A percentile compares a stretch with the other conserved stretches of the same genome.
Conservation (phyloP, 1,284 basidiomycete species). For the Irpex sp. region DNA sequence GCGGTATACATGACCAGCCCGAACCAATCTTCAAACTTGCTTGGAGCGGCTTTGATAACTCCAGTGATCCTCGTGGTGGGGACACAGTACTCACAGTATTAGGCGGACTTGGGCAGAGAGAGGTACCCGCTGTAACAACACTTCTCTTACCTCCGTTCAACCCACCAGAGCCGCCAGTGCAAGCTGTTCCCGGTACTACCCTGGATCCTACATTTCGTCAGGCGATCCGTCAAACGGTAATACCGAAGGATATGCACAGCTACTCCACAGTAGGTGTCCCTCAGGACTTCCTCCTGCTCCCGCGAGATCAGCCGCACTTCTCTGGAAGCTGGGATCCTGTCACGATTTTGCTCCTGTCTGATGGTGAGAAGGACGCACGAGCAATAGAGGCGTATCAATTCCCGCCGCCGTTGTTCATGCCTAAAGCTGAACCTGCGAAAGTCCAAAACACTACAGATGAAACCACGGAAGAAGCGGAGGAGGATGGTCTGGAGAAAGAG, state of each 20-base stretch:
- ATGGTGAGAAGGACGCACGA: slow-evolving; percentile 37
- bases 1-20: slow-evolving; percentile 28
- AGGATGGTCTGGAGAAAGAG: slow-evolving; percentile 32
- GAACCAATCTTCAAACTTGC: slow-evolving; percentile 89
- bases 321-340: slow-evolving; percentile 67
- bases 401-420: slow-evolving; percentile 47
- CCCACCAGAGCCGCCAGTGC: slow-evolving; percentile 51
- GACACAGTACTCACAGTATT: slow-evolving; percentile 75
- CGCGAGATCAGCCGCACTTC: slow-evolving; percentile 72
- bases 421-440: slow-evolving; percentile 5
- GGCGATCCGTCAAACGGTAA: slow-evolving; percentile 64
- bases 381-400: slow-evolving; percentile 50
- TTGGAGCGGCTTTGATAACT: slow-evolving; percentile 77
- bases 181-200: slow-evolving; percentile 31
- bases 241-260: slow-evolving; percentile 52
- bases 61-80: slow-evolving; percentile 58
- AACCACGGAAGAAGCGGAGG: slow-evolving; percentile 2
- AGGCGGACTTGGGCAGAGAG: slow-evolving; percentile 62
- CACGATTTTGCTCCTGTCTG: slow-evolving; percentile 53
- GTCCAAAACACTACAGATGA: slow-evolving; percentile 3
- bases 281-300: slow-evolving; percentile 80
- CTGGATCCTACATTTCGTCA: slow-evolving; percentile 53
- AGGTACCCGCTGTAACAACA: slow-evolving; percentile 65
- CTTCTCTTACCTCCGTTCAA: slow-evolving; percentile 73
- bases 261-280: slow-evolving; percentile 61